Percentiles rank a stretch among this genome's conserved stretches.
phyloP scores from a whole-genome alignment of 1,284 basidiomycete genomes.

The Rhodofomes roseus region DNA sequence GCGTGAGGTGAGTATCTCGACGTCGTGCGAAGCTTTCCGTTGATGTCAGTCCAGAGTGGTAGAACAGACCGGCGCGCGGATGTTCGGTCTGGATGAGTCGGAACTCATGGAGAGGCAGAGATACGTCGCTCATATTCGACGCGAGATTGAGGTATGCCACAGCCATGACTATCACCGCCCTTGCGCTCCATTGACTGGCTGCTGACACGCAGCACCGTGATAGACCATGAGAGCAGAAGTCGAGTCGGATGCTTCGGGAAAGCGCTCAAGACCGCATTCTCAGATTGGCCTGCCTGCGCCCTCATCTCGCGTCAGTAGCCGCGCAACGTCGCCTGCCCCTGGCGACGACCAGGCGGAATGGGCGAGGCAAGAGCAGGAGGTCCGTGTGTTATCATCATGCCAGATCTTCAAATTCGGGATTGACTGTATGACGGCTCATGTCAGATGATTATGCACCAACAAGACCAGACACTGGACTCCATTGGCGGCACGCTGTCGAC shows the following conservation, averaged over 20 bases:
- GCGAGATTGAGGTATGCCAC: conserved; percentile 71
- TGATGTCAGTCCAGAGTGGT: conserved; percentile 53
- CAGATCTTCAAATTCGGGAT: neutral
- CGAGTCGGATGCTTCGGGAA: conserved; percentile 17
- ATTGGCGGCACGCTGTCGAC: conserved; percentile 82
- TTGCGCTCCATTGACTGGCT: conserved; percentile 5
- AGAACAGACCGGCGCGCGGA: conserved; percentile 75
- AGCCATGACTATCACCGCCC: conserved; percentile 5
- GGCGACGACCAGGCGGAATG: conserved; percentile 71
- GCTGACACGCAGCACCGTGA: conserved; percentile 31
- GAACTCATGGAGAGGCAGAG: conserved; percentile 71
- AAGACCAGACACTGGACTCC: conserved; percentile 82
- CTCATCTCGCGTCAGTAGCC: conserved; percentile 7
- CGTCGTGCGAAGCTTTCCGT: neutral
- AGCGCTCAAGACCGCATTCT: conserved; percentile 23
- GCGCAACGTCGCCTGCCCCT: conserved; percentile 23
- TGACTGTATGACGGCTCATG: neutral
- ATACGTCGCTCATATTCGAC: conserved; percentile 72
- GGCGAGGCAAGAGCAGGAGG: conserved; percentile 83
- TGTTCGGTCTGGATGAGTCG: conserved; percentile 74
- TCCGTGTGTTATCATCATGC: conserved; percentile 23
- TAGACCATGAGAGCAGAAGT: conserved; percentile 71
- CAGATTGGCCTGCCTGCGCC: conserved; percentile 17
- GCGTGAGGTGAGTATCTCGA: conserved; percentile 58
- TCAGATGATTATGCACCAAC: conserved; percentile 80